Conservation (phyloP, 2,329 filamentous ascomycete species). For the Myriosclerotinia duriaeana region DNA sequence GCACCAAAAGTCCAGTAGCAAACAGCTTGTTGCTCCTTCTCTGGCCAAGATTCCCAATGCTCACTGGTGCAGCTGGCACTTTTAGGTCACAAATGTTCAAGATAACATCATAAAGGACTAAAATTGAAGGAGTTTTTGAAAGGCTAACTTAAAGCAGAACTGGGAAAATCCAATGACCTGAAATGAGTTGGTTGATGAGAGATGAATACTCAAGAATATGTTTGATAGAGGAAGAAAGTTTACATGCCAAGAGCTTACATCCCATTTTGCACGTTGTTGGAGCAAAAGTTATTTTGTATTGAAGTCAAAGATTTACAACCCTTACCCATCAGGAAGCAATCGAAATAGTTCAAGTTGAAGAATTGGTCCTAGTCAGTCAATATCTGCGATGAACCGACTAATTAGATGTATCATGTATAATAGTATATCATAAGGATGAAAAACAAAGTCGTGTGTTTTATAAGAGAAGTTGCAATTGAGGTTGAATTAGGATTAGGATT, state of each 20-base stretch:
- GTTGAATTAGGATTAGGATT: background rate
- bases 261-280: background rate
- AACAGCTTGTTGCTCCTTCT: background rate
- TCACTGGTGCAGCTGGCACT: background rate
- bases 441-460: background rate
- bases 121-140: too few species aligned
- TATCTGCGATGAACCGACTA: background rate
- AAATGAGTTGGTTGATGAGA: background rate
- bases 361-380: background rate
- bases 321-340: background rate
- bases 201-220: too few species aligned
- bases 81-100: background rate
- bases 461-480: background rate
- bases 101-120: too few species aligned
- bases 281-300: background rate
- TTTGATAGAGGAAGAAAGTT: background rate
- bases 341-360: background rate
- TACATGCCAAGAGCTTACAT: too few species aligned
- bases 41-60: background rate
- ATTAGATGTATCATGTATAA: background rate
- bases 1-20: background rate
- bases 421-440: background rate
- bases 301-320: background rate
- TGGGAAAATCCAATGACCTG: background rate
- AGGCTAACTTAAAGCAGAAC: background rate